Evolutionary conservation across 495 filamentous ascomycete genomes (phyloP).

Genomic region (Hypoxylon lenormandii): DNA sequence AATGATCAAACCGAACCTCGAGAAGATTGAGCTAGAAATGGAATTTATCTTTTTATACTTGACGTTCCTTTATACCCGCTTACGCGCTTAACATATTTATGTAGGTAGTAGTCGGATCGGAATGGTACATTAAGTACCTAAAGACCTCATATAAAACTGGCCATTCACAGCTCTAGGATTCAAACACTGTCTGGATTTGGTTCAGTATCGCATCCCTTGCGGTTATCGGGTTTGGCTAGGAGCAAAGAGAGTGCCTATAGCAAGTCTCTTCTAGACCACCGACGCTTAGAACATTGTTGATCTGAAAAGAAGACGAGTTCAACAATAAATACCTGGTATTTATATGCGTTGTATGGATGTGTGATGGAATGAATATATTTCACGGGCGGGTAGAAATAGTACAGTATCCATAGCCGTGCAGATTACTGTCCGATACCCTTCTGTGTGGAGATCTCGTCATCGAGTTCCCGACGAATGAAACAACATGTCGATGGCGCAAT

Average conservation of each 20-base stretch:
- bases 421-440: conserved; percentile 8
- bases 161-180: conserved; percentile 12
- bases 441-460: conserved; percentile 33
- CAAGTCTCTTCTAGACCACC: background rate
- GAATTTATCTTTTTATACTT: conserved; percentile 1
- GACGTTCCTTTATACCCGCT: background rate
- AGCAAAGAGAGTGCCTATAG: background rate
- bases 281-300: background rate
- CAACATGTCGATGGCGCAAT: conserved; percentile 49
- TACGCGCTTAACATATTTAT: no score
- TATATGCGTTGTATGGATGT: no score
- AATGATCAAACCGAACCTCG: background rate
- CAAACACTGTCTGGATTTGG: conserved; percentile 1
- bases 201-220: background rate
- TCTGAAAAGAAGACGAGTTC: background rate
- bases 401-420: conserved; percentile 29
- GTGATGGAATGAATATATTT: background rate
- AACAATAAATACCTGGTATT: background rate
- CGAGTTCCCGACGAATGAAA: conserved; percentile 35
- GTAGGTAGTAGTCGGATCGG: no score
- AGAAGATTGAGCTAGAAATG: conserved; percentile 23
- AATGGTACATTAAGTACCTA: conserved; percentile 15
- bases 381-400: background rate
- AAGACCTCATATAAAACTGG: background rate
- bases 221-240: background rate